Percentiles rank a stretch among this genome's conserved stretches.
Evolutionary conservation across 108 stramenopile species (phyloP).

Genomic region (Epithemia pelagica): DNA sequence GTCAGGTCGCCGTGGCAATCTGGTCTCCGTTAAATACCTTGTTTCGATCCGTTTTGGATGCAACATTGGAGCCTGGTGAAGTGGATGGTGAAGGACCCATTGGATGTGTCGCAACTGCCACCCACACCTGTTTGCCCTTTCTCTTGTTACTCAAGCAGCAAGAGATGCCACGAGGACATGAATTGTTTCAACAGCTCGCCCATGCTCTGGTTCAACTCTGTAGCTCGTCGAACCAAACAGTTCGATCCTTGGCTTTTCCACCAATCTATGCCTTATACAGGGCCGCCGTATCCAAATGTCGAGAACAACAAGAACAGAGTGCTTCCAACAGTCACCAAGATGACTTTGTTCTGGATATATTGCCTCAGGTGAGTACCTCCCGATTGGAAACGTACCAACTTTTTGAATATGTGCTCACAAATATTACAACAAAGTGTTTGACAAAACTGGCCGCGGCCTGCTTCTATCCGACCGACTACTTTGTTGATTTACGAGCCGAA

Average conservation of each 20-base stretch:
- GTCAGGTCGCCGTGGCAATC: constrained; percentile 29
- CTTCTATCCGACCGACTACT: constrained; percentile 64
- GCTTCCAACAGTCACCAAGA: constrained; percentile 19
- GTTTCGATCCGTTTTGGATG: constrained; percentile 11
- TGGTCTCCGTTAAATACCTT: constrained; percentile 30
- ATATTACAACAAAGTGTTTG: constrained; percentile 29
- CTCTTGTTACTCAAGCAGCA: constrained; percentile 20
- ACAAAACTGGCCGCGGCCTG: constrained; percentile 53
- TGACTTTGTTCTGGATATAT: constrained; percentile 22
- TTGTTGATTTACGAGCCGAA: constrained; percentile 37
- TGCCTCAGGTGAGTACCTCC: constrained; percentile 13
- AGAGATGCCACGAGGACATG: constrained; percentile 17
- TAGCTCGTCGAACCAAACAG: constrained; percentile 26
- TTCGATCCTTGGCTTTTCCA: constrained; percentile 33
- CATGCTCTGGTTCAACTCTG: constrained; percentile 44
- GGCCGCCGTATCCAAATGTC: not conserved
- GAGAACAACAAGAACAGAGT: not conserved
- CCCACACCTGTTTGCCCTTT: constrained; percentile 53
- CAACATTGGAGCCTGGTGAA: constrained; percentile 17
- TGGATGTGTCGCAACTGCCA: constrained; percentile 44
- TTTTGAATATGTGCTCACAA: too few relatives aligned
- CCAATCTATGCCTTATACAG: not conserved
- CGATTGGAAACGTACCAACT: too few relatives aligned
- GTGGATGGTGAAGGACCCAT: constrained; percentile 45
- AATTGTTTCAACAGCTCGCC: constrained; percentile 34